Percentiles rank a stretch among this genome's conserved stretches.
phyloP scores from a whole-genome alignment of 352 stramenopile genomes.

The Aphanomyces astaci region DNA sequence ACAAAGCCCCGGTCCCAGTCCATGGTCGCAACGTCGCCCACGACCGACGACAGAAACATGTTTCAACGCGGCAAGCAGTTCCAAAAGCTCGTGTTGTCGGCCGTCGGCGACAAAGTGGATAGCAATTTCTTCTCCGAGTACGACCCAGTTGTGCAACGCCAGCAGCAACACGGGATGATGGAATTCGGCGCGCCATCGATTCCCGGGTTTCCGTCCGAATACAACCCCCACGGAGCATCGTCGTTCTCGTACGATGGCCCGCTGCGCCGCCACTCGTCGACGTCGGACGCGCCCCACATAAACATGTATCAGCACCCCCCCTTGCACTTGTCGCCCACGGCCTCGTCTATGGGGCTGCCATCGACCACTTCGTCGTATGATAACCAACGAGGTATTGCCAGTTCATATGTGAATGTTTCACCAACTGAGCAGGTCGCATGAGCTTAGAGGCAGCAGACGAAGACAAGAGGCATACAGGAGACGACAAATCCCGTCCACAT shows the following conservation, averaged over 20 bases:
- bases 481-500: background rate
- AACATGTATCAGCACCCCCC: slow-evolving; percentile 12
- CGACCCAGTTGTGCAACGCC: background rate
- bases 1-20: slow-evolving; percentile 16
- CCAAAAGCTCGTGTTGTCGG: slow-evolving; percentile 15
- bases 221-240: background rate
- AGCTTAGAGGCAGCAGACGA: background rate
- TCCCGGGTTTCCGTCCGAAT: background rate
- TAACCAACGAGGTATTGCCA: slow-evolving; percentile 6
- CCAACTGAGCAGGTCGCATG: background rate
- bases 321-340: slow-evolving; percentile 8
- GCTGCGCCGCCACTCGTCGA: slow-evolving; percentile 14
- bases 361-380: background rate
- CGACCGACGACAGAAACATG: slow-evolving; percentile 9
- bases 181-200: background rate
- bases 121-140: slow-evolving; percentile 11
- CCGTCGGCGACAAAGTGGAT: slow-evolving; percentile 9
- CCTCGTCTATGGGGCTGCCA: background rate
- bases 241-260: slow-evolving; percentile 11
- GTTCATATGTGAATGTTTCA: background rate
- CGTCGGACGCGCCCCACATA: slow-evolving; percentile 12
- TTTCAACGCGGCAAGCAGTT: slow-evolving; percentile 11
- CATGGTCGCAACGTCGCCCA: slow-evolving; percentile 5
- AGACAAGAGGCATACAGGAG: slow-evolving; percentile 2
- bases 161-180: background rate